These are phyloP conservation scores for Fusarium sp. DNA, from an alignment of 2,329 filamentous ascomycete genomes.

Conservation along the genomic window DNA sequence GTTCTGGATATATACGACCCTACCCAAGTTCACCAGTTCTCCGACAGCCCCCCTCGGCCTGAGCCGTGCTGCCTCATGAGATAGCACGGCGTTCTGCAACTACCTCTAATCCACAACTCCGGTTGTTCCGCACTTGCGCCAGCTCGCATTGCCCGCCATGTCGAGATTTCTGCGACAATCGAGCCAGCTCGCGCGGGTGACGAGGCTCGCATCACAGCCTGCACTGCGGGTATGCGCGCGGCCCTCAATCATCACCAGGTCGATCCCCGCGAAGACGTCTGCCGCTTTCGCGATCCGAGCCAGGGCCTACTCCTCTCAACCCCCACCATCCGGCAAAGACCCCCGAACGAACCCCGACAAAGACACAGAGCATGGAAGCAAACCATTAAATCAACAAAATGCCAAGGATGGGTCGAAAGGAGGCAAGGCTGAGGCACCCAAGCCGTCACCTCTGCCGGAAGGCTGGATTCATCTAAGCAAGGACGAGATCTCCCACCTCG, in stretches of 20 bases:
- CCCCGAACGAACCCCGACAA: slow-evolving; percentile 44
- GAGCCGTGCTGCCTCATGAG: slow-evolving; percentile 49
- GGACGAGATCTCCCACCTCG: slow-evolving; percentile 64
- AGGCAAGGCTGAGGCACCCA: slow-evolving; percentile 40
- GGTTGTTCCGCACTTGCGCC: slow-evolving; percentile 52
- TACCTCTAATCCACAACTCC: slow-evolving; percentile 43
- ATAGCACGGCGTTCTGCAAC: slow-evolving; percentile 44
- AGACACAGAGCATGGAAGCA: slow-evolving; percentile 39
- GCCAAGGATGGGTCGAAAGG: slow-evolving; percentile 29
- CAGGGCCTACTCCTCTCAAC: slow-evolving; percentile 55
- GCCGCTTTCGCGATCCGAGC: slow-evolving; percentile 47
- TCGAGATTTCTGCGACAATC: slow-evolving; percentile 75
- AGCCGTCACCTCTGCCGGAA: slow-evolving; percentile 54
- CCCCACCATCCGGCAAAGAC: slow-evolving; percentile 54
- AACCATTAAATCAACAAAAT: slow-evolving; percentile 33
- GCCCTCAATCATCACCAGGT: slow-evolving; percentile 47
- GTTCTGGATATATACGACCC: slow-evolving; percentile 32
- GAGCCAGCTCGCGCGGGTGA: slow-evolving; percentile 73
- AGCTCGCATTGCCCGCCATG: slow-evolving; percentile 61
- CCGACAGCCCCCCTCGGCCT: slow-evolving; percentile 14
- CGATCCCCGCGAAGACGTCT: slow-evolving; percentile 45
- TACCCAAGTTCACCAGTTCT: slow-evolving; percentile 7
- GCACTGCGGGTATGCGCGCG: slow-evolving; percentile 61
- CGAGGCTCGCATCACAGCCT: slow-evolving; percentile 66
- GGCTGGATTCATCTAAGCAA: slow-evolving; percentile 62